Evolutionary conservation across 805 yeast genomes (phyloP).

Genomic region (Dipodascus geniculatus): DNA sequence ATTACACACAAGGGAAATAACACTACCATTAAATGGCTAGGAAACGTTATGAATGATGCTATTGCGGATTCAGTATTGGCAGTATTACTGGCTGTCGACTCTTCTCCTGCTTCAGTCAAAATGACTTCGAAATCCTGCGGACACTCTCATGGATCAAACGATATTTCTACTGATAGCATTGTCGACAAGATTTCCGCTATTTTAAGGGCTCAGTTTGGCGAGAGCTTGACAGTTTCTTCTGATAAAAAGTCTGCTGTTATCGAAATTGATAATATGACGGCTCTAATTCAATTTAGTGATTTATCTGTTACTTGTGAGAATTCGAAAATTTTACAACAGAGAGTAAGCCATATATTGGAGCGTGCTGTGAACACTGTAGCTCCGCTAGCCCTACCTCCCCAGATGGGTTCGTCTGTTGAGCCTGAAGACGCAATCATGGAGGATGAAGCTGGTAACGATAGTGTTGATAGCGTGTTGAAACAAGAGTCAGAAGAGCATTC

Average conservation of each 20-base stretch:
- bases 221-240: conserved; percentile 34
- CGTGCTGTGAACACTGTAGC: conserved; percentile 76
- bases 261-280: conserved; percentile 64
- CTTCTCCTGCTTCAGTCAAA: conserved; percentile 91
- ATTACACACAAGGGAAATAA: conserved; percentile 37
- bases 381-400: conserved; percentile 36
- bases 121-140: conserved; percentile 51
- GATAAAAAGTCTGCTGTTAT: conserved; percentile 40
- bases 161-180: conserved; percentile 16
- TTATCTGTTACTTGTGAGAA: conserved; percentile 55
- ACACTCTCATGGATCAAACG: conserved; percentile 28
- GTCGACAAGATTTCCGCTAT: conserved; percentile 46
- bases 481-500: not conserved
- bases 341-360: conserved; percentile 69
- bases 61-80: conserved; percentile 92
- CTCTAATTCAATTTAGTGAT: conserved; percentile 50
- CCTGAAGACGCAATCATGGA: not conserved
- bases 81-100: conserved; percentile 79
- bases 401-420: not conserved
- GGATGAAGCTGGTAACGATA: not conserved
- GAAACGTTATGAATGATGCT: conserved; percentile 80
- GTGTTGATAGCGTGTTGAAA: not conserved
- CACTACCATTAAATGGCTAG: conserved; percentile 79
- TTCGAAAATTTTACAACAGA: conserved; percentile 64
- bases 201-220: conserved; percentile 81